Percentiles rank a stretch among this genome's conserved stretches.
Conservation (phyloP, 768 basidiomycete genomes). For the Leccinum subgranulosum region DNA sequence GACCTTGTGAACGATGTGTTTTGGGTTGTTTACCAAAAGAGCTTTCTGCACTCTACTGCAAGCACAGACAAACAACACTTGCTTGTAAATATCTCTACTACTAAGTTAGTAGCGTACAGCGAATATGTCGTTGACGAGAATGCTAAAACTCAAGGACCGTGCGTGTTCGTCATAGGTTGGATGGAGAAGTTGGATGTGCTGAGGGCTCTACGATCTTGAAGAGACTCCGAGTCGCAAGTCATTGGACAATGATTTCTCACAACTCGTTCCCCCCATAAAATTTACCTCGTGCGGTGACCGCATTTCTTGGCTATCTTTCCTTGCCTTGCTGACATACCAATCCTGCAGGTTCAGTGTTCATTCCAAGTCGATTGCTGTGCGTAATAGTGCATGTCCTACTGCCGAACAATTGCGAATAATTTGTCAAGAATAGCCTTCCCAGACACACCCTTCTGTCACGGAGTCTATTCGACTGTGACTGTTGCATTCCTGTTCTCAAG, state of each 20-base stretch:
- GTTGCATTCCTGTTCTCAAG: constrained; percentile 20
- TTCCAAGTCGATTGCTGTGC: background rate
- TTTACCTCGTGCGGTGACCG: background rate
- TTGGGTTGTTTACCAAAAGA: constrained; percentile 10
- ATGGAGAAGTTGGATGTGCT: background rate
- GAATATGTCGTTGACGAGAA: no score
- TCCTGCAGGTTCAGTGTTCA: background rate
- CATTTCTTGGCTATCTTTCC: background rate
- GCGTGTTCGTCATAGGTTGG: no score
- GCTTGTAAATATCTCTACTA: no score
- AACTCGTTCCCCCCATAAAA: no score
- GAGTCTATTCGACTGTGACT: constrained; percentile 13
- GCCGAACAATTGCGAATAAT: no score
- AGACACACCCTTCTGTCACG: background rate
- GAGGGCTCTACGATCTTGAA: background rate
- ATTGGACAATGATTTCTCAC: no score
- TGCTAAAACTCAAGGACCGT: no score
- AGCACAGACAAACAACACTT: constrained; percentile 9
- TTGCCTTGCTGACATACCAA: background rate
- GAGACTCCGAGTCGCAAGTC: background rate
- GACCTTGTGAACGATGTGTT: background rate
- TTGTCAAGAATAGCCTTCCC: background rate
- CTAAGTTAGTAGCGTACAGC: no score
- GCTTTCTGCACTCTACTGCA: constrained; percentile 1
- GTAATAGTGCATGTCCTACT: background rate